phyloP scores from a whole-genome alignment of 2,329 filamentous ascomycete species.

The Fonsecaea pedrosoi region DNA sequence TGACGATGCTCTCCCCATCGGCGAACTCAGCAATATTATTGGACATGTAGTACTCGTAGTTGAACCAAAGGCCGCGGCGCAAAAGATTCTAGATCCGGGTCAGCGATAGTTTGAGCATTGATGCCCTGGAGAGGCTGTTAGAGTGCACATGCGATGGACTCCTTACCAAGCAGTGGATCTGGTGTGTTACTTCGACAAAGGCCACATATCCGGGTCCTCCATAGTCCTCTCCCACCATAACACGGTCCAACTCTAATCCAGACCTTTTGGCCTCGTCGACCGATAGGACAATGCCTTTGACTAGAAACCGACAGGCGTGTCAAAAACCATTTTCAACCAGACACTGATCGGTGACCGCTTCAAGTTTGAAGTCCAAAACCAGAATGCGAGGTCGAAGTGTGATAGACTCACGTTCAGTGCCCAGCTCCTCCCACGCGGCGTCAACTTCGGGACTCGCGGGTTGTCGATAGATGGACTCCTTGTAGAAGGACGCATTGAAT shows the following conservation, averaged over 20 bases:
- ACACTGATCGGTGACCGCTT: not conserved
- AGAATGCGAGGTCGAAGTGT: not conserved
- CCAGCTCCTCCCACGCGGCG: constrained; percentile 3
- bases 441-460: not conserved
- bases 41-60: not conserved
- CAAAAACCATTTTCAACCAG: not conserved
- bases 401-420: not conserved
- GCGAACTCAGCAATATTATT: not conserved
- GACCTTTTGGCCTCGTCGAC: constrained; percentile 3
- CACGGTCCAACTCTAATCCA: constrained; percentile 3
- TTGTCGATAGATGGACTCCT: constrained; percentile 1
- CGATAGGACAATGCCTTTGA: constrained; percentile 4
- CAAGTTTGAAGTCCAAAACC: not conserved
- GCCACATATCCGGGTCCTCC: constrained; percentile 2
- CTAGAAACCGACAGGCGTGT: not conserved
- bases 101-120: not conserved
- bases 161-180: constrained; percentile 2
- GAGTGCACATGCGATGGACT: not conserved
- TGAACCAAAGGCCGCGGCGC: not conserved
- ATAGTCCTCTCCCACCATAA: constrained; percentile 5
- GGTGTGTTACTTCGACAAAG: constrained; percentile 1
- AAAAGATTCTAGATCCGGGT: not conserved
- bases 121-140: not conserved
- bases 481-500: constrained; percentile 1
- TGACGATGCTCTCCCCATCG: not conserved